Evolutionary conservation across 805 yeast genomes (phyloP).

Genomic region (Komagataella populi): DNA sequence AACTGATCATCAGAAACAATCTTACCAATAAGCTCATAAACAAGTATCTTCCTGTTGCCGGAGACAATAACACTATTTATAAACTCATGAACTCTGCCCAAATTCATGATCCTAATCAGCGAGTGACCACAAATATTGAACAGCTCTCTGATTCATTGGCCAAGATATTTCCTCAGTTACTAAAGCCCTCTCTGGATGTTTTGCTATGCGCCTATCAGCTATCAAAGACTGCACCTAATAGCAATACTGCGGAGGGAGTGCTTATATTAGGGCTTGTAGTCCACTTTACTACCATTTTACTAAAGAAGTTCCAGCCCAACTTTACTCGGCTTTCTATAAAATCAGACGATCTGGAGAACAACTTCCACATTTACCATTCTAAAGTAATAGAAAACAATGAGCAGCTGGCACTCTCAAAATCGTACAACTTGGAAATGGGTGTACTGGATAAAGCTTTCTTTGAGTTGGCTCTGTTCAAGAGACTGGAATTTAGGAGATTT

Average conservation of each 20-base stretch:
- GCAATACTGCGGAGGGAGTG: conserved; percentile 60
- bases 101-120: conserved; percentile 67
- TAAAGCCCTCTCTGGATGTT: conserved; percentile 75
- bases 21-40: conserved; percentile 53
- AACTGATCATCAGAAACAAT: conserved; percentile 46
- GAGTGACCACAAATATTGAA: conserved; percentile 69
- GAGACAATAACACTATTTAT: conserved; percentile 58
- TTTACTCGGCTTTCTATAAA: conserved; percentile 70
- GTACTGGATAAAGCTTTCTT: conserved; percentile 70
- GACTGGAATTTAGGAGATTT: conserved; percentile 57
- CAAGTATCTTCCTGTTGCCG: conserved; percentile 54
- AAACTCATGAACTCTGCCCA: conserved; percentile 42
- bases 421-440: conserved; percentile 69
- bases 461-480: conserved; percentile 63
- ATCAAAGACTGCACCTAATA: conserved; percentile 47
- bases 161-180: conserved; percentile 64
- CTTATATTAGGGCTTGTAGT: conserved; percentile 68
- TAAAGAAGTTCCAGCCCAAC: conserved; percentile 76
- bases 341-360: conserved; percentile 72
- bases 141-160: conserved; percentile 62
- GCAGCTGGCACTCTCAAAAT: conserved; percentile 77
- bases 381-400: conserved; percentile 68
- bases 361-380: conserved; percentile 71
- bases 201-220: conserved; percentile 70
- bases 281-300: conserved; percentile 61